Evolutionary conservation across 345 rosid species (phyloP).

Genomic region (Aquilaria sinensis): DNA sequence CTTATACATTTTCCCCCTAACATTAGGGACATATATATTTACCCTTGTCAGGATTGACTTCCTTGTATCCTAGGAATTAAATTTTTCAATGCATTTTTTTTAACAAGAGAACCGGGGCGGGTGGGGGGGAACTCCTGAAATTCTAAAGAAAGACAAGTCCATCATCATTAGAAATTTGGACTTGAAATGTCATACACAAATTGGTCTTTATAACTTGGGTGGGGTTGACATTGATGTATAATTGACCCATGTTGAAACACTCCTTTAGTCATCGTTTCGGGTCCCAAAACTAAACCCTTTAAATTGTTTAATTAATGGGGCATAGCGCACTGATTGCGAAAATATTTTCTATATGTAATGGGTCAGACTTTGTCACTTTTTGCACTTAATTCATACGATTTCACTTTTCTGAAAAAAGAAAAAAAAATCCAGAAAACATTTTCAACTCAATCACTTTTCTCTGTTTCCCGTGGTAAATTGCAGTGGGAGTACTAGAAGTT

Average conservation of each 20-base stretch:
- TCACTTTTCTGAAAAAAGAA: no score
- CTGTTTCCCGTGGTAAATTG: no score
- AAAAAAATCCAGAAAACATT: no score
- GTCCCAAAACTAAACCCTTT: constrained; percentile 8
- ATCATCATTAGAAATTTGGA: constrained; percentile 20
- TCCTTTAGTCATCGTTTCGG: constrained; percentile 9
- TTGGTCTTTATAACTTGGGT: constrained; percentile 14
- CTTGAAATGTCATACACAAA: constrained; percentile 16
- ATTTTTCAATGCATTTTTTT: constrained; percentile 1
- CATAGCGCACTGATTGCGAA: constrained; percentile 7
- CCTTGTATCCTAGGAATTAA: constrained; percentile 1
- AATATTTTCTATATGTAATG: not conserved
- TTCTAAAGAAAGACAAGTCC: constrained; percentile 19
- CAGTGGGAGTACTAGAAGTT: no score
- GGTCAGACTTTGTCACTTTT: constrained; percentile 10
- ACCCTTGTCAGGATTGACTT: constrained; percentile 29
- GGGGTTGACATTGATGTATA: constrained; percentile 31
- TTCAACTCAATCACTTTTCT: no score
- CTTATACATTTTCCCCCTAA: not conserved
- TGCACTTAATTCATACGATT: not conserved
- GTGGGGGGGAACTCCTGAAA: constrained; percentile 5
- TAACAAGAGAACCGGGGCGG: not conserved
- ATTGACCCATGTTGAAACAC: constrained; percentile 21
- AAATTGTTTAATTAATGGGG: constrained; percentile 3
- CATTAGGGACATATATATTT: constrained; percentile 8